Evolutionary conservation across 805 yeast genomes (phyloP), one percentile per base, ranked within the genome.

Genomic region (Starmera amethionina): DNA sequence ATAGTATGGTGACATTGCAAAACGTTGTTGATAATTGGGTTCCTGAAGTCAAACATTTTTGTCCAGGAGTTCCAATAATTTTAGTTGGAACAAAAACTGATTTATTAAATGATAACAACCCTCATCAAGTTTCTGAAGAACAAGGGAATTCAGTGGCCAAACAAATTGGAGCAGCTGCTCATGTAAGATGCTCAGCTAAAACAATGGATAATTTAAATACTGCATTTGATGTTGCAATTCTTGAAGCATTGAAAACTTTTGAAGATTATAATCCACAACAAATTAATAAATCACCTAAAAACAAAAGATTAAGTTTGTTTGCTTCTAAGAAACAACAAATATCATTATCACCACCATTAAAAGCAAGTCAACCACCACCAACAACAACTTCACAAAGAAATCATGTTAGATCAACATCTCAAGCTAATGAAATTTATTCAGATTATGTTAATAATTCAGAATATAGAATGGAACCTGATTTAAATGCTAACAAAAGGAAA

Each of bases 11-110:
- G 29, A 77, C 89, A 18, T 65, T 89, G 42, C 77, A 75, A 38
- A 87, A 83, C 54, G 82, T 85, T 11, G 71, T 70, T 44, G 94
- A 86, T 46, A 75, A 73, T 44, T 89, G 97, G 97, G 74, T 75
- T 33, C 95, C 96, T 1, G 97, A 89, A 56, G 82, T 85, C 2
- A 64, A 69, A 43, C 88, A 83, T 53, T 86, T 82, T 56, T 86
- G 96, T 55, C 88, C 89, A 3, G 82, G 77, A 2, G 71, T 79
- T 3, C 95, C 96, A 1, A 72, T 81, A 14, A 58, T 87, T 25
- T 62, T 90, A 30, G 87, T 86, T n/a, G 96, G 96, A 1, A 71
- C 90, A 30, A 87, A 89, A 53, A 60, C 77, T 4, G 97, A 89
- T 58, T 62, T 82, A 42, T 55, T 54, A 37, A 47, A 47, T 12